phyloP scores from a whole-genome alignment of 2,329 filamentous ascomycete species.

The Chrysoporthe cubensis region DNA sequence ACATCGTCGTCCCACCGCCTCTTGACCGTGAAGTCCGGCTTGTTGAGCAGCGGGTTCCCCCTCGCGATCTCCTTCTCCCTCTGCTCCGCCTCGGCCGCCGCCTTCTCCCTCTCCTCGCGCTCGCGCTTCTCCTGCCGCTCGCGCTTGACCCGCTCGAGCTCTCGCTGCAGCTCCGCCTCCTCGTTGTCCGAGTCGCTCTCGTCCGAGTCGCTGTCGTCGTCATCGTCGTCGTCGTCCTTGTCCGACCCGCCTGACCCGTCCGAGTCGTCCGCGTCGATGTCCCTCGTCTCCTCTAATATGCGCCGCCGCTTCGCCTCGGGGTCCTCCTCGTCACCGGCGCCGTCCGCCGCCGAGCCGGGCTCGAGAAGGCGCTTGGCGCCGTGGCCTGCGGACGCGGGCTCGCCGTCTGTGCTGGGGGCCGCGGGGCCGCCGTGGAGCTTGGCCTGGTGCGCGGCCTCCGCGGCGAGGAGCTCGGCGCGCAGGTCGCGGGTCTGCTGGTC shows the following conservation, averaged over 20 bases:
- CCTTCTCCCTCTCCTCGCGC: slow-evolving; percentile 78
- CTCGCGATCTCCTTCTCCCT: slow-evolving; percentile 86
- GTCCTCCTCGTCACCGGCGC: slow-evolving; percentile 62
- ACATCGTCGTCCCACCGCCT: slow-evolving; percentile 96
- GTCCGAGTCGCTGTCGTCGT: slow-evolving; percentile 50
- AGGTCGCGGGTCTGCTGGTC: slow-evolving; percentile 75
- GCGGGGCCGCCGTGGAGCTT: slow-evolving; percentile 73
- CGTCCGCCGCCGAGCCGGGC: slow-evolving; percentile 43
- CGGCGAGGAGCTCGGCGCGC: slow-evolving; percentile 84
- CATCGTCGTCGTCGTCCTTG: slow-evolving; percentile 53
- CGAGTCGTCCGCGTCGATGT: slow-evolving; percentile 81
- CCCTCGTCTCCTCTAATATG: slow-evolving; percentile 84
- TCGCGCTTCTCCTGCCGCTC: slow-evolving; percentile 83
- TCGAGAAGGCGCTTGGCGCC: slow-evolving; percentile 69
- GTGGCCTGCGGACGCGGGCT: slow-evolving; percentile 34
- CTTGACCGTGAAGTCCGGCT: slow-evolving; percentile 87
- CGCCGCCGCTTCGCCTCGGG: slow-evolving; percentile 80
- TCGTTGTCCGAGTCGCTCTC: slow-evolving; percentile 79
- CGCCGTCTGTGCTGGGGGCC: slow-evolving; percentile 39
- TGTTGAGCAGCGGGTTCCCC: slow-evolving; percentile 91
- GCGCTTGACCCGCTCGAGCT: slow-evolving; percentile 90
- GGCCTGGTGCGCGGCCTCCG: slow-evolving; percentile 84
- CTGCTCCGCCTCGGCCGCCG: slow-evolving; percentile 80
- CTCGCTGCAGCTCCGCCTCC: slow-evolving; percentile 85
- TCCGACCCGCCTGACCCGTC: slow-evolving; percentile 42